These are phyloP conservation scores for Cymbomonas tetramitiformis DNA, from an alignment of 139 green algal genomes.

Conservation along the genomic window DNA sequence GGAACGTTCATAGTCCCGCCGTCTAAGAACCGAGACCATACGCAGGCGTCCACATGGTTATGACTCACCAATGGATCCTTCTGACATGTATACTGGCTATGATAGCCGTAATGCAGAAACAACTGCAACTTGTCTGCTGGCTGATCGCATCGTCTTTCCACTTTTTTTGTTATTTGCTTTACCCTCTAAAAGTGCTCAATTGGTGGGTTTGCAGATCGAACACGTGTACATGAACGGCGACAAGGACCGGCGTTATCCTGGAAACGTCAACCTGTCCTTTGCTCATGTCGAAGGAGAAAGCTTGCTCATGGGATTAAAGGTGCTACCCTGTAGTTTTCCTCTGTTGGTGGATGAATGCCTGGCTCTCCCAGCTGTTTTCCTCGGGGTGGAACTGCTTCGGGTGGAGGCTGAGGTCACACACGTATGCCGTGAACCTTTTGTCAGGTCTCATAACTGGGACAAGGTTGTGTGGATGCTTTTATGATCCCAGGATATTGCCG, in stretches of 20 bases:
- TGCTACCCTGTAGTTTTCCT: slow-evolving; percentile 12
- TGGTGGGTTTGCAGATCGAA: slow-evolving; percentile 41
- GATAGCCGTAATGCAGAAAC: too few species aligned
- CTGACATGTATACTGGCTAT: too few species aligned
- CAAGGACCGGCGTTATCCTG: slow-evolving; percentile 54
- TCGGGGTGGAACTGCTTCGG: too few species aligned
- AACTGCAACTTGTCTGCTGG: too few species aligned
- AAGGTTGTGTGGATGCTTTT: not conserved
- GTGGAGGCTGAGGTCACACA: too few species aligned
- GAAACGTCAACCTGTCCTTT: slow-evolving; percentile 92
- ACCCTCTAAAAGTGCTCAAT: slow-evolving; percentile 15
- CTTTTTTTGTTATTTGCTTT: not conserved
- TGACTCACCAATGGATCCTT: too few species aligned
- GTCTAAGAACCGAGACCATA: too few species aligned
- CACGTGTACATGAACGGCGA: slow-evolving; percentile 73
- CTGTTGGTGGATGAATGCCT: not conserved
- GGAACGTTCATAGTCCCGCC: too few species aligned
- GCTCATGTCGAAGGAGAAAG: slow-evolving; percentile 91
- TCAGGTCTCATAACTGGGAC: not conserved
- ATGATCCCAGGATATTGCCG: slow-evolving; percentile 13
- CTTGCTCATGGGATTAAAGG: slow-evolving; percentile 95
- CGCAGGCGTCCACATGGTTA: too few species aligned
- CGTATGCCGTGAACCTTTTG: not conserved
- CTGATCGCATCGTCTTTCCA: not conserved
- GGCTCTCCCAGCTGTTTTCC: not conserved